Evolutionary conservation across 2,329 filamentous ascomycete genomes (phyloP).

Genomic region (Pseudogymnoascus sp.): DNA sequence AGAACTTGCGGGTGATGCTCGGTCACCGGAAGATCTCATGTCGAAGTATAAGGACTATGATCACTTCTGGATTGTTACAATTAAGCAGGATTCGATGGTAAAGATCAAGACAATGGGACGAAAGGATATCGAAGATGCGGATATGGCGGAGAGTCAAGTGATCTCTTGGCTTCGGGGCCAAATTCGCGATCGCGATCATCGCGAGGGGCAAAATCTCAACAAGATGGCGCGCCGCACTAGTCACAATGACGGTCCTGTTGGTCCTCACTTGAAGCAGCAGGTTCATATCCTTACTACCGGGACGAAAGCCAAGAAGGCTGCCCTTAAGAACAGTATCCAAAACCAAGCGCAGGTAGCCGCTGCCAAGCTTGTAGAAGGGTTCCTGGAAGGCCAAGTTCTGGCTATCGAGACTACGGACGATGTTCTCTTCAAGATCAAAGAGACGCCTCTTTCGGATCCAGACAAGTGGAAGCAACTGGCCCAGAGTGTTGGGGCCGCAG

Average conservation of each 20-base stretch:
- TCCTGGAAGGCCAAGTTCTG: slow-evolving; percentile 69
- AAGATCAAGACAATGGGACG: slow-evolving; percentile 72
- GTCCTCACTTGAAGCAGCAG: slow-evolving; percentile 50
- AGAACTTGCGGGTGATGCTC: slow-evolving; percentile 73
- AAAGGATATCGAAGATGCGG: slow-evolving; percentile 66
- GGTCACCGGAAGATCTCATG: slow-evolving; percentile 70
- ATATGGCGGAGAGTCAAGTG: slow-evolving; percentile 65
- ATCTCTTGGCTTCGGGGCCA: slow-evolving; percentile 73
- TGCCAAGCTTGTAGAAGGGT: slow-evolving; percentile 57
- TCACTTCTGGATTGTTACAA: slow-evolving; percentile 80
- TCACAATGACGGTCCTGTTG: slow-evolving; percentile 19
- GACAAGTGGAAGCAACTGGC: slow-evolving; percentile 79
- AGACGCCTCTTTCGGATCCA: slow-evolving; percentile 65
- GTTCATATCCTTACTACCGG: slow-evolving; percentile 78
- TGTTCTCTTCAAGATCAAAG: slow-evolving; percentile 65
- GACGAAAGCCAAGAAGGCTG: slow-evolving; percentile 84
- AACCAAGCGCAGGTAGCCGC: slow-evolving; percentile 60
- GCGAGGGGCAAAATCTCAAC: slow-evolving; percentile 41
- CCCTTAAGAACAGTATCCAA: slow-evolving; percentile 68
- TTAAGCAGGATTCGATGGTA: slow-evolving; percentile 67
- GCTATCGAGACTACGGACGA: slow-evolving; percentile 84
- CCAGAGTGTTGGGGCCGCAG: slow-evolving; percentile 65
- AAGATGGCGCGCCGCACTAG: slow-evolving; percentile 26
- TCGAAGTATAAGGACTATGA: slow-evolving; percentile 66
- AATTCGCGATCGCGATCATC: slow-evolving; percentile 67